These are phyloP conservation scores for Dentipellis sp. DNA, from an alignment of 768 basidiomycete genomes.

Conservation along the genomic window DNA sequence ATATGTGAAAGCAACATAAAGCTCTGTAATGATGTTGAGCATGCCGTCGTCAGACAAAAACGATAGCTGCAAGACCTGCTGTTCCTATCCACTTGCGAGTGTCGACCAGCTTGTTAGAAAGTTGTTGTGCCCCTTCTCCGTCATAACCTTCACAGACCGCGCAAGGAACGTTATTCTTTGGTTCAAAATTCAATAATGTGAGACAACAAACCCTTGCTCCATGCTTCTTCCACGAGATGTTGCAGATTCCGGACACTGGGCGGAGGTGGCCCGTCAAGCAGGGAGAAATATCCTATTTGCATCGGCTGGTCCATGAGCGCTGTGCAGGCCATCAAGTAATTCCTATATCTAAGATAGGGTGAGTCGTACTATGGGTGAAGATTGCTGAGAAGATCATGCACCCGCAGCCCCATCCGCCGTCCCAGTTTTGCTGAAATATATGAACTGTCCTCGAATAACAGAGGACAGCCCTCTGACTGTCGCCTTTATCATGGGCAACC, in stretches of 20 bases:
- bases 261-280: neutral
- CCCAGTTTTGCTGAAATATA: neutral
- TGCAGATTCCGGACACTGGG: neutral
- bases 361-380: constrained; percentile 41
- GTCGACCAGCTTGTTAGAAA: constrained; percentile 40
- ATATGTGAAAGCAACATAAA: neutral
- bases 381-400: constrained; percentile 31
- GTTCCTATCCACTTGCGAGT: constrained; percentile 80
- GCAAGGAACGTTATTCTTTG: neutral
- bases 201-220: neutral
- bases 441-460: neutral
- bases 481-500: neutral
- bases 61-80: constrained; percentile 35
- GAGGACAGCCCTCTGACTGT: neutral
- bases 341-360: constrained; percentile 50
- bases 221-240: neutral
- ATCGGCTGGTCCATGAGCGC: constrained; percentile 54
- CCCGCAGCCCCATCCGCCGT: neutral
- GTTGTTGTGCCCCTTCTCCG: constrained; percentile 48
- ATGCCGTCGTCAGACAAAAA: no score
- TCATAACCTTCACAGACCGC: constrained; percentile 49
- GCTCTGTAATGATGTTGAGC: neutral
- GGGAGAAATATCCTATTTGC: constrained; percentile 32
- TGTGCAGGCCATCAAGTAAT: constrained; percentile 70
- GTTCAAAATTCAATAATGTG: neutral